Base-by-base conservation (phyloP, 2,329 filamentous ascomycete species). In the Thelonectria blattea region DNA sequence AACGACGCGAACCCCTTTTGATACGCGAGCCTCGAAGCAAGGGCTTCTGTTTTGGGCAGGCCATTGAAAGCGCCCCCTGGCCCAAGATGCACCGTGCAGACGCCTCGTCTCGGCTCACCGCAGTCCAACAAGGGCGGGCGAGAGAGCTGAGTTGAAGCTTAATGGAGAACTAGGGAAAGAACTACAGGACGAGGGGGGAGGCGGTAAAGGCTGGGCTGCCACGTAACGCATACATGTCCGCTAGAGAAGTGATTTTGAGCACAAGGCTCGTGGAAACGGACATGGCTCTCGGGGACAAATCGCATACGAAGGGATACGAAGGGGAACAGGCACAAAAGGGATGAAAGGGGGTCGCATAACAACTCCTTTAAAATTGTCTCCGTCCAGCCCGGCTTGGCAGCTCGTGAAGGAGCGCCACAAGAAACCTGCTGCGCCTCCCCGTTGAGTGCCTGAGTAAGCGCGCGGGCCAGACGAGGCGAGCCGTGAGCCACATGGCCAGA, bases 1-100 rank as follows among this genome's bases (percentile, higher is more conserved):
- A 63, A 58, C 53, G 45, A 46, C 56, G 59, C 51, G 41, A 56
- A 61, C 68, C 68, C 60, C 61, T 69, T 70, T 61, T 60, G 45
- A 58, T 55, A 59, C 52, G 61, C 59, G 65, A 69, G 66, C 61
- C 63, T 55, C 46, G 22, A 41, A 55, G 46, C 30, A 50, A 42
- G 15, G 24, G 37, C 12, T 56, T 17, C 47, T 54, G 58, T 57
- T 58, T 24, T 41, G 39, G 48, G 43, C 49, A 42, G 42, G 34
- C 52, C 53, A 34, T 57, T 24, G 49, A 14, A 30, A 32, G 43
- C 27, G 46, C 52, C 52, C 60, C 45, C 12, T 52, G 47, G 50
- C 24, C 12, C 47, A 27, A 41, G 46, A 39, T 32, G 54, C 46
- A 34, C 54, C 48, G 41, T 50, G 20, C 45, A 24, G 20, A 22